Conservation (phyloP, 2,329 filamentous ascomycete species). For the Aspergillus fumigatus region DNA sequence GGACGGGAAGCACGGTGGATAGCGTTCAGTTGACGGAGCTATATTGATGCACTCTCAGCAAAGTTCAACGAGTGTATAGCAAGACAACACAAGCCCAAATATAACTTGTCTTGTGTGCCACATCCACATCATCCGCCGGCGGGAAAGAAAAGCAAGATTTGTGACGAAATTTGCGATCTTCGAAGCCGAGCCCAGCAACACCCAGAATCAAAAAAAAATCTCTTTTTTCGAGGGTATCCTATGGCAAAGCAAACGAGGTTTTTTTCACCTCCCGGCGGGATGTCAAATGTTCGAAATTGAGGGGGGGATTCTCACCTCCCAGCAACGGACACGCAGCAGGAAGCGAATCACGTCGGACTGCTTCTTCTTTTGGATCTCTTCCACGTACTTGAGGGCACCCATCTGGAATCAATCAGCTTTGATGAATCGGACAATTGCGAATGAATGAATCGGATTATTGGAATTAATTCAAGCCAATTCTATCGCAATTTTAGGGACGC, state of each 20-base stretch:
- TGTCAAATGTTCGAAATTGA: constrained; percentile 33
- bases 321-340: constrained; percentile 99
- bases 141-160: constrained; percentile 8
- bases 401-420: constrained; percentile 53
- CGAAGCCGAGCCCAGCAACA: constrained; percentile 30
- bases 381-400: constrained; percentile 99
- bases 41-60: constrained; percentile 99
- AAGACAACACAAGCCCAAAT: constrained; percentile 48
- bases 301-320: constrained; percentile 66
- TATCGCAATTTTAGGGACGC: background rate
- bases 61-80: constrained; percentile 99
- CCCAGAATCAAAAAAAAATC: constrained; percentile 19
- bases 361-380: constrained; percentile 99
- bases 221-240: constrained; percentile 20
- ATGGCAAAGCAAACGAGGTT: constrained; percentile 32
- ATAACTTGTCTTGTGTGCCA: constrained; percentile 38
- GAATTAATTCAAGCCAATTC: background rate
- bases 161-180: constrained; percentile 15
- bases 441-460: background rate
- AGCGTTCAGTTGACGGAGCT: constrained; percentile 99
- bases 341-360: constrained; percentile 99
- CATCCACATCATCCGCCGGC: constrained; percentile 40
- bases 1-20: constrained; percentile 98
- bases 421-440: constrained; percentile 1
- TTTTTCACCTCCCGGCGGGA: constrained; percentile 24